Percentiles rank a stretch among this genome's conserved stretches.
Conservation (phyloP, 2,329 filamentous ascomycete species). For the Scedosporium aurantiacum region DNA sequence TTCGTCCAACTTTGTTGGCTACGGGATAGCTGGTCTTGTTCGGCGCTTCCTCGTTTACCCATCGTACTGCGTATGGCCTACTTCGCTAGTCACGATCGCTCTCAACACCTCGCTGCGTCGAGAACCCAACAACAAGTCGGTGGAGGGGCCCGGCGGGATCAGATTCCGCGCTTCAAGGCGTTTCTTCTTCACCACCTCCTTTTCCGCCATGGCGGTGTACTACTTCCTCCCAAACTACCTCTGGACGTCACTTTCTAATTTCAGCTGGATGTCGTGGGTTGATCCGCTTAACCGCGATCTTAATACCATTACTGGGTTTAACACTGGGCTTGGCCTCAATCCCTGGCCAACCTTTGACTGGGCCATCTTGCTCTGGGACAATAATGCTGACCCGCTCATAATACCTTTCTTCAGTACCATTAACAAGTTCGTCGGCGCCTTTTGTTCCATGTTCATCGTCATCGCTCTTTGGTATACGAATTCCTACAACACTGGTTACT, state of each 20-base stretch:
- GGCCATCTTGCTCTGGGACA: conserved; percentile 24
- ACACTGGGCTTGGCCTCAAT: conserved; percentile 28
- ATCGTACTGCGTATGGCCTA: conserved; percentile 42
- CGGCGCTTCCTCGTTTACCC: conserved; percentile 42
- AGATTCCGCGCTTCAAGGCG: conserved; percentile 31
- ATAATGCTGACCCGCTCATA: conserved; percentile 28
- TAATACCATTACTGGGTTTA: conserved; percentile 23
- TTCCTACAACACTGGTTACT: conserved; percentile 44
- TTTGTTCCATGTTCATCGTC: conserved; percentile 43
- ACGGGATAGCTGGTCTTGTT: conserved; percentile 39
- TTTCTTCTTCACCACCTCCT: conserved; percentile 33
- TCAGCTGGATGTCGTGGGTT: conserved; percentile 46
- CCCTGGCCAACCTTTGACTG: conserved; percentile 31
- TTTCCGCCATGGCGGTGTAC: conserved; percentile 37
- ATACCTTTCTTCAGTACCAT: conserved; percentile 47
- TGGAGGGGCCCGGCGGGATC: conserved; percentile 23
- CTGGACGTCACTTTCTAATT: conserved; percentile 33
- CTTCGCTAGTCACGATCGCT: conserved; percentile 37
- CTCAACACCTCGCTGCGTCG: conserved; percentile 38
- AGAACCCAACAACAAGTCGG: conserved; percentile 18
- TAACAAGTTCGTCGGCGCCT: conserved; percentile 49
- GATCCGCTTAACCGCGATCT: conserved; percentile 28
- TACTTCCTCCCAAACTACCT: conserved; percentile 44
- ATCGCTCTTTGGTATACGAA: conserved; percentile 48
- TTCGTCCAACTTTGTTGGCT: conserved; percentile 43